phyloP scores from a whole-genome alignment of 352 stramenopile species.

The Globisporangium rhizosaccharum region DNA sequence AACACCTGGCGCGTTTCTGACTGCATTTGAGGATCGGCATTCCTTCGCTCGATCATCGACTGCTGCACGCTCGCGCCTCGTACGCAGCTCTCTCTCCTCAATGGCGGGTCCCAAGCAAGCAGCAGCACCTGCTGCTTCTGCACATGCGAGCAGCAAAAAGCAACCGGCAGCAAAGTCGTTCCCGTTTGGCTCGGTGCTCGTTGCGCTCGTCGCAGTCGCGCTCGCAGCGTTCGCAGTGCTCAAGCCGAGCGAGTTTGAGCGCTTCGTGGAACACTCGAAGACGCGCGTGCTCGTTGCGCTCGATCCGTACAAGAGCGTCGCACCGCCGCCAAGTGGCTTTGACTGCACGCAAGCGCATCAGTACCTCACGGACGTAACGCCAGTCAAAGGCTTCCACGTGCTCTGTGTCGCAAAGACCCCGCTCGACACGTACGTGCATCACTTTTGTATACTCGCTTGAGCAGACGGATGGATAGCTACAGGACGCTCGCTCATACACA shows the following conservation, averaged over 20 bases:
- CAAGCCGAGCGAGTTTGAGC: slow-evolving; percentile 10
- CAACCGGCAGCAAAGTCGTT: slow-evolving; percentile 7
- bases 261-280: slow-evolving; percentile 10
- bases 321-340: slow-evolving; percentile 13
- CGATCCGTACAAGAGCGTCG: slow-evolving; percentile 10
- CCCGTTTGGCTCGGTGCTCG: slow-evolving; percentile 8
- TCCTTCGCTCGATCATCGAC: no score
- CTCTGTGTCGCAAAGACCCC: slow-evolving; percentile 46
- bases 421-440: slow-evolving; percentile 30
- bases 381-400: slow-evolving; percentile 71
- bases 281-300: slow-evolving; percentile 13
- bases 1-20: no score
- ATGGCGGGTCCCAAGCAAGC: background rate
- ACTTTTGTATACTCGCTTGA: background rate
- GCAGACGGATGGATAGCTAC: background rate
- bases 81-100: background rate
- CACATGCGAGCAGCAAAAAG: background rate
- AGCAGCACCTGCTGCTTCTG: background rate
- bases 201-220: slow-evolving; percentile 14
- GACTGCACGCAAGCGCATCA: slow-evolving; percentile 30
- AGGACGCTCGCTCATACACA: background rate
- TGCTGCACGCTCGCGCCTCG: no score
- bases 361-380: slow-evolving; percentile 48
- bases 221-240: slow-evolving; percentile 11
- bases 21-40: no score